Base-by-base conservation (phyloP, 805 yeast genomes). In the Candida tibetensis region DNA sequence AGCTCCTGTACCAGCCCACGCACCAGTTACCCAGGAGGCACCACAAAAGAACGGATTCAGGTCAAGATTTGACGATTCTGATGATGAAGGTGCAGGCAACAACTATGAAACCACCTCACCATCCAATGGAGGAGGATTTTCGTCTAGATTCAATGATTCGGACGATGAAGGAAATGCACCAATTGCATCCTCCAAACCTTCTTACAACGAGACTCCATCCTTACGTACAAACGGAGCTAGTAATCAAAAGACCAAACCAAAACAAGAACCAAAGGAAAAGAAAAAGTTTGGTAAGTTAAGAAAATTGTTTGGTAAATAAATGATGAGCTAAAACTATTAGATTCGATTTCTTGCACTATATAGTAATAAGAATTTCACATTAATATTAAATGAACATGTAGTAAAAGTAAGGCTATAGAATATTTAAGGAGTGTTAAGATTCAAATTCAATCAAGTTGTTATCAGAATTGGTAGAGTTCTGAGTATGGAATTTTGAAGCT, bases 371-470 rank as follows among this genome's bases (percentile, higher is more conserved):
- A n/a, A n/a, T n/a, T n/a, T n/a, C n/a, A n/a, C n/a, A n/a, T n/a
- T n/a, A n/a, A n/a, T n/a, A n/a, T n/a, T n/a, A n/a, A n/a, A n/a
- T n/a, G n/a, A n/a, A n/a, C n/a, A n/a, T n/a, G n/a, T n/a, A n/a
- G n/a, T n/a, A n/a, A n/a, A n/a, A n/a, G n/a, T n/a, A n/a, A n/a
- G n/a, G n/a, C n/a, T n/a, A n/a, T n/a, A n/a, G n/a, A n/a, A n/a
- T n/a, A n/a, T n/a, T n/a, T n/a, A n/a, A n/a, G n/a, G n/a, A n/a
- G 25, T 10, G 10, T 36, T 27, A 58, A 17, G 66, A 62, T 45
- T 69, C 74, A 49, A 73, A 73, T 44, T 74, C 78, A 37, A 73
- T 71, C 36, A 73, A 54, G 25, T 21, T 21, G 9, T 21, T 21
- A 7, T 21, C 25, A 21, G 25, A 21, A 10, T 21, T 21, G 25